Evolutionary conservation across 2,329 filamentous ascomycete species (phyloP).

Genomic region (Epicoccum nigrum): DNA sequence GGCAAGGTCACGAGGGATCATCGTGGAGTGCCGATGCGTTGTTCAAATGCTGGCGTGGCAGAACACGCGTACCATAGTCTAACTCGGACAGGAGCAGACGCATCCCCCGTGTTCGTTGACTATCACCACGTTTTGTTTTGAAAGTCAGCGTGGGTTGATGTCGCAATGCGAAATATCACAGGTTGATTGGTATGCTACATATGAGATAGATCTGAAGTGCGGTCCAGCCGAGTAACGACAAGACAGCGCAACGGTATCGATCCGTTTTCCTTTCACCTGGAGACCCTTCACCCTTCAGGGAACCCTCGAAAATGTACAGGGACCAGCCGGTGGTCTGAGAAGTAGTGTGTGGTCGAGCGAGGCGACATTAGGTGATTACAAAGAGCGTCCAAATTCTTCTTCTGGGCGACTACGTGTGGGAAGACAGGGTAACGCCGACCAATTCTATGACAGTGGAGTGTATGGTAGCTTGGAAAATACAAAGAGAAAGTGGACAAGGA

Average conservation of each 20-base stretch:
- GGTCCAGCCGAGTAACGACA: constrained; percentile 13
- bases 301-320: constrained; percentile 12
- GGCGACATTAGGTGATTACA: constrained; percentile 19
- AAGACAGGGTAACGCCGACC: constrained; percentile 4
- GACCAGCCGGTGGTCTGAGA: constrained; percentile 12
- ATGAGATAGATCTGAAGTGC: constrained; percentile 11
- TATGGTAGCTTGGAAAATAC: constrained; percentile 17
- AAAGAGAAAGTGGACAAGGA: constrained; percentile 17
- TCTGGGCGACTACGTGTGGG: constrained; percentile 13
- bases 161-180: constrained; percentile 3
- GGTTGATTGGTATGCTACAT: constrained; percentile 15
- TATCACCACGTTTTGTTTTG: not conserved
- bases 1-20: not conserved
- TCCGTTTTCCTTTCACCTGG: not conserved
- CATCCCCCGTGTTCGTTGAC: not conserved
- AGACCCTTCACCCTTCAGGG: constrained; percentile 1
- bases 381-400: constrained; percentile 11
- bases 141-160: not conserved
- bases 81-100: not conserved
- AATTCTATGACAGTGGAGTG: constrained; percentile 8
- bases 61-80: not conserved
- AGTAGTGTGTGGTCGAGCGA: constrained; percentile 7
- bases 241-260: constrained; percentile 16
- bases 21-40: not conserved
- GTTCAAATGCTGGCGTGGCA: not conserved